Conservation (phyloP, 2,329 filamentous ascomycete species). For the Alternaria consortialis region DNA sequence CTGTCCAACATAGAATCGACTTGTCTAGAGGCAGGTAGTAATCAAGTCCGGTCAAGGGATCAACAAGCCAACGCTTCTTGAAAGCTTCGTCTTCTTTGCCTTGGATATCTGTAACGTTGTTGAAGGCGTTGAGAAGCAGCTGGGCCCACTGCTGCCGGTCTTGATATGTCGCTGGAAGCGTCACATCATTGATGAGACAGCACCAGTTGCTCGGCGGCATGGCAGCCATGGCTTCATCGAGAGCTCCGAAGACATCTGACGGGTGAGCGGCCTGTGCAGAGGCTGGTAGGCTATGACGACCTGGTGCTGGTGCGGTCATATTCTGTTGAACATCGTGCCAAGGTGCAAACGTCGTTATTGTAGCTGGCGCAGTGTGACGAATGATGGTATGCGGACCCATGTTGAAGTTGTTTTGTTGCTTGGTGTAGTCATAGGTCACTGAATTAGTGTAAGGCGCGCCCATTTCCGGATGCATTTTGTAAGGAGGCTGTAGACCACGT, state of each 20-base stretch:
- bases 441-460: no score
- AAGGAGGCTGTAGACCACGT: not conserved
- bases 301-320: not conserved
- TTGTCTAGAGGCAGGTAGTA: slow-evolving; percentile 5
- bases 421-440: not conserved
- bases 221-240: not conserved
- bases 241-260: not conserved
- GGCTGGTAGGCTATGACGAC: not conserved
- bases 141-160: slow-evolving; percentile 5
- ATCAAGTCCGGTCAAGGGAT: not conserved
- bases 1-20: slow-evolving; percentile 7
- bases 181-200: slow-evolving; percentile 6
- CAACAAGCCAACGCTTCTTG: slow-evolving; percentile 1
- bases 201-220: slow-evolving; percentile 4
- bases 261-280: not conserved
- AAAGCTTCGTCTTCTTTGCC: not conserved
- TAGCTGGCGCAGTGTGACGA: not conserved
- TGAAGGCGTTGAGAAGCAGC: slow-evolving; percentile 12
- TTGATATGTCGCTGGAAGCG: not conserved
- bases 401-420: no score
- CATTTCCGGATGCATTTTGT: no score
- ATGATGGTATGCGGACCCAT: not conserved
- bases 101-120: slow-evolving; percentile 1
- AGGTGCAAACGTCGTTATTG: rapidly evolving
- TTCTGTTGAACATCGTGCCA: not conserved